Evolutionary conservation across 108 stramenopile genomes (phyloP).

Genomic region (Thalassiosira profunda): DNA sequence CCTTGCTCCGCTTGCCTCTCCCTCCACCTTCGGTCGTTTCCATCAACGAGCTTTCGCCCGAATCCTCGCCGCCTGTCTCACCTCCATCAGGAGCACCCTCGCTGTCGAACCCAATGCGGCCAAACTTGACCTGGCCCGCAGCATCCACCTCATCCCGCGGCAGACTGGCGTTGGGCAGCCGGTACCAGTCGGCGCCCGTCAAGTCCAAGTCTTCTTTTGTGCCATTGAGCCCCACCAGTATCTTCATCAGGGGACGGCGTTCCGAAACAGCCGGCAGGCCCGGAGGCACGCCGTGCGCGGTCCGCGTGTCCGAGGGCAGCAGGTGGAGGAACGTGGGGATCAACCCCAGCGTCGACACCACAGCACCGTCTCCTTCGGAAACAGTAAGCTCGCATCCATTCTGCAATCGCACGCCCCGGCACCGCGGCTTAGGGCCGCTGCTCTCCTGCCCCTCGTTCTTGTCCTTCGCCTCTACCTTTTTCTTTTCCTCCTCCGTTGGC

Average conservation of each 20-base stretch:
- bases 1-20: slow-evolving; percentile 37
- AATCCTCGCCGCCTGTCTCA: slow-evolving; percentile 24
- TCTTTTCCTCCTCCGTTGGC: slow-evolving; percentile 18
- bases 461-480: slow-evolving; percentile 1
- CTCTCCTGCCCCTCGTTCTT: slow-evolving; percentile 9
- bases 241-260: slow-evolving; percentile 84
- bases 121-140: slow-evolving; percentile 62
- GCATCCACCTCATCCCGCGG: slow-evolving; percentile 76
- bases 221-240: slow-evolving; percentile 73
- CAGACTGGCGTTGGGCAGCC: slow-evolving; percentile 74
- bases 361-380: slow-evolving; percentile 38
- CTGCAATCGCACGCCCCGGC: slow-evolving; percentile 58
- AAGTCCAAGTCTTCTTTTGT: slow-evolving; percentile 75
- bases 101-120: slow-evolving; percentile 64
- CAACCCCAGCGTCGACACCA: slow-evolving; percentile 78
- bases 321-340: slow-evolving; percentile 86
- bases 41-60: slow-evolving; percentile 12
- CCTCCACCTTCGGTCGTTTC: slow-evolving; percentile 14
- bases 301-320: slow-evolving; percentile 68
- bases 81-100: slow-evolving; percentile 19
- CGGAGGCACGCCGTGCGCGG: slow-evolving; percentile 68
- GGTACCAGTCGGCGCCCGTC: slow-evolving; percentile 88
- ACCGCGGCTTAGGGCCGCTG: slow-evolving; percentile 52
- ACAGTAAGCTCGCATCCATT: slow-evolving; percentile 53
- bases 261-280: slow-evolving; percentile 84